Evolutionary conservation across 1,284 basidiomycete species (phyloP).

Genomic region (Cutaneotrichosporon dermatis): DNA sequence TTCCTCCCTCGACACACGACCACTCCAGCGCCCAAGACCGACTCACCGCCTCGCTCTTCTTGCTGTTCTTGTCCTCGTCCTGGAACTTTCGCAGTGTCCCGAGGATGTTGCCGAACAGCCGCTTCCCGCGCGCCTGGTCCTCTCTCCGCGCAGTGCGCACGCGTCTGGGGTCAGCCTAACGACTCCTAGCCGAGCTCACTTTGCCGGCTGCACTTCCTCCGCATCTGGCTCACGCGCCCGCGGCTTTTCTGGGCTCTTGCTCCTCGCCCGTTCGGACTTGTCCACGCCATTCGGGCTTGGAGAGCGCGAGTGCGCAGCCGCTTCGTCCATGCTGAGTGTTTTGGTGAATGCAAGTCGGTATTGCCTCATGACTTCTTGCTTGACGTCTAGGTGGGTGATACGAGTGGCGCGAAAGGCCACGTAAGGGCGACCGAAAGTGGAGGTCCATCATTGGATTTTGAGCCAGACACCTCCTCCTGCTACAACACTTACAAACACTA

Average conservation of each 20-base stretch:
- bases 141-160: slow-evolving; percentile 33
- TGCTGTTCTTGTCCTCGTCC: slow-evolving; percentile 43
- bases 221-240: background rate
- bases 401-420: slow-evolving; percentile 1
- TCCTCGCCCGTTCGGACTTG: background rate
- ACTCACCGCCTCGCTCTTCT: slow-evolving; percentile 43
- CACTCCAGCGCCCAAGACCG: too few relatives aligned
- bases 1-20: background rate
- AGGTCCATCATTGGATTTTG: background rate
- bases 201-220: background rate
- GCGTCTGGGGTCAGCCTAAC: slow-evolving; percentile 27
- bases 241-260: background rate
- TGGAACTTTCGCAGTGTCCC: slow-evolving; percentile 48
- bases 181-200: background rate
- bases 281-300: background rate
- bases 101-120: slow-evolving; percentile 47
- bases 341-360: background rate
- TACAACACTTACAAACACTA: background rate
- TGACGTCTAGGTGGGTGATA: background rate
- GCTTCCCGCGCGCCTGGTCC: slow-evolving; percentile 41
- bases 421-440: background rate
- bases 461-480: background rate
- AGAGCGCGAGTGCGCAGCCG: background rate
- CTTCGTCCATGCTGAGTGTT: slow-evolving; percentile 7
- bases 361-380: too few relatives aligned